A percentile compares a stretch with the other conserved stretches of the same genome.
Conservation (phyloP, 179 eudicot species). For the Silene vulgaris region DNA sequence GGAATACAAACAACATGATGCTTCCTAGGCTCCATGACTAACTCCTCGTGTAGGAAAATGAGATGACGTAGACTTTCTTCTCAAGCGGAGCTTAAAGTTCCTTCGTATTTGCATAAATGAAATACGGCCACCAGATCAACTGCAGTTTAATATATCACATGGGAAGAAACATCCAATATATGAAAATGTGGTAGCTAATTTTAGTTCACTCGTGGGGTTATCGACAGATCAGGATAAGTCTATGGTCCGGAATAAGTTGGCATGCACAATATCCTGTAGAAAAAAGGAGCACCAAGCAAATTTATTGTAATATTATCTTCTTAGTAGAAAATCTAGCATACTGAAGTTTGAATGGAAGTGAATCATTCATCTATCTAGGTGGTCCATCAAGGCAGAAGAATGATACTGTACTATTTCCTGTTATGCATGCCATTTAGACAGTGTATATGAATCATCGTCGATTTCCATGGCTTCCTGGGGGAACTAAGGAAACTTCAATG, state of each 20-base stretch:
- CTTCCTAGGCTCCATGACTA: conserved; percentile 1
- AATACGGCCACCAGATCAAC: background rate
- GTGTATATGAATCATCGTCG: too few relatives aligned
- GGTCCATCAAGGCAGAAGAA: background rate
- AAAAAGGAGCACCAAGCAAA: background rate
- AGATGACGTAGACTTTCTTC: background rate
- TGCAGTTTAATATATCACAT: background rate
- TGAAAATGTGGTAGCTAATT: background rate
- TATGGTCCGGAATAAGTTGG: background rate
- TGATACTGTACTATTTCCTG: too few relatives aligned
- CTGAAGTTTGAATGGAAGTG: background rate
- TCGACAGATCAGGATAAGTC: background rate
- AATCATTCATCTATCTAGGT: background rate
- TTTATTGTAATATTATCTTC: too few relatives aligned
- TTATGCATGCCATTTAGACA: too few relatives aligned
- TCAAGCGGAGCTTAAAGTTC: background rate
- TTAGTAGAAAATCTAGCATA: too few relatives aligned
- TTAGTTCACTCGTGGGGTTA: background rate
- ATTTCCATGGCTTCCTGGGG: too few relatives aligned
- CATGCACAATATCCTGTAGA: background rate
- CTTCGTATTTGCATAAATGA: background rate
- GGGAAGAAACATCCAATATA: background rate
- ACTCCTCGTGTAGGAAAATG: background rate
- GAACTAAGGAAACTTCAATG: too few relatives aligned
- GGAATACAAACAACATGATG: conserved; percentile 28